phyloP scores from a whole-genome alignment of 2,329 filamentous ascomycete species.

The Aureobasidium lini region DNA sequence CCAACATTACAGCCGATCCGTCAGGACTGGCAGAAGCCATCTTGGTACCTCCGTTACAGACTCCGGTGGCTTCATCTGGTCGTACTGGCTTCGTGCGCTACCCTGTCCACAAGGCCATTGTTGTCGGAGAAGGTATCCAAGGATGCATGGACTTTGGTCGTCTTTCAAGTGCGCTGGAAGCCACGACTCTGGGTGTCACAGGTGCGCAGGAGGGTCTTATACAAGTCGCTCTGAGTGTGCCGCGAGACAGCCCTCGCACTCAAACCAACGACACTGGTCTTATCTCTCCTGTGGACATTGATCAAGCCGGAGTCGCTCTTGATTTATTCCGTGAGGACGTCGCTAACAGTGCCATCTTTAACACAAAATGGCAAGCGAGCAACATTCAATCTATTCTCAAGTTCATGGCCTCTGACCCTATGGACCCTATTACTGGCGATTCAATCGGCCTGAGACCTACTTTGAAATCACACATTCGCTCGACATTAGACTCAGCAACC shows the following conservation, averaged over 20 bases:
- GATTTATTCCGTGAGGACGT: constrained; percentile 29
- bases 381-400: constrained; percentile 22
- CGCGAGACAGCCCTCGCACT: constrained; percentile 19
- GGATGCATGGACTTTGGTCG: constrained; percentile 52
- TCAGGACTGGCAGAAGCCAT: constrained; percentile 53
- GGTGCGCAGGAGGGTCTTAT: constrained; percentile 36
- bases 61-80: constrained; percentile 56
- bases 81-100: constrained; percentile 62
- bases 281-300: constrained; percentile 51
- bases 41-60: constrained; percentile 67
- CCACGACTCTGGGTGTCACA: constrained; percentile 20
- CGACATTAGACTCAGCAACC: constrained; percentile 53
- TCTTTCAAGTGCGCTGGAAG: constrained; percentile 26
- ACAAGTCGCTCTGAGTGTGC: constrained; percentile 52
- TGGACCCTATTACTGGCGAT: not conserved
- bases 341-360: constrained; percentile 28
- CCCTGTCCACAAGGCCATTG: constrained; percentile 73
- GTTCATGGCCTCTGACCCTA: constrained; percentile 21
- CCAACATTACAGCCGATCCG: constrained; percentile 23
- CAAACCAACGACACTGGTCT: constrained; percentile 23
- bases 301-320: constrained; percentile 56
- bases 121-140: constrained; percentile 65
- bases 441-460: constrained; percentile 51
- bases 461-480: constrained; percentile 58
- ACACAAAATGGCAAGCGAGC: constrained; percentile 28